Percentiles rank a stretch among this genome's conserved stretches.
Conservation (phyloP, 1,284 basidiomycete genomes). For the Trichosporon sp. region DNA sequence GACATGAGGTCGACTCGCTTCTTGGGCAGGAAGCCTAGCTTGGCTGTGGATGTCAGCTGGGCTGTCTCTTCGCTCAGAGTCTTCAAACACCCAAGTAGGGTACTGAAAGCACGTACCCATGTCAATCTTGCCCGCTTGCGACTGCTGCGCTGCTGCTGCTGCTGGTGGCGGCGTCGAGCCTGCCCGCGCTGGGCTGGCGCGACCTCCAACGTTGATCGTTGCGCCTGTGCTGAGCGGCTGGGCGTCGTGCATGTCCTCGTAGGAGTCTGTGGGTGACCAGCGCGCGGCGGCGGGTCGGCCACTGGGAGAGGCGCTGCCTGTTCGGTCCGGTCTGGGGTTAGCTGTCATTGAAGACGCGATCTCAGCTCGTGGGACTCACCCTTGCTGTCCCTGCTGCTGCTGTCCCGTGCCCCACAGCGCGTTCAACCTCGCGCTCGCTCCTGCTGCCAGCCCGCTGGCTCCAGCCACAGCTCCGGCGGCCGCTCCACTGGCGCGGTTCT, state of each 20-base stretch:
- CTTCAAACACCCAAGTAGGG: neutral
- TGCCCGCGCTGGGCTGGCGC: neutral
- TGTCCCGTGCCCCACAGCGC: slow-evolving; percentile 10
- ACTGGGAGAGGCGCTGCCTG: neutral
- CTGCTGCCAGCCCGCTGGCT: neutral
- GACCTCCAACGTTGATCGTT: slow-evolving; percentile 16
- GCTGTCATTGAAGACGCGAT: no score
- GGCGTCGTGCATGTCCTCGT: slow-evolving; percentile 27
- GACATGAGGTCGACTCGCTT: slow-evolving; percentile 45
- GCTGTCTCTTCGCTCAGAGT: neutral
- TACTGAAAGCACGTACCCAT: slow-evolving; percentile 30
- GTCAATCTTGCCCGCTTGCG: slow-evolving; percentile 41
- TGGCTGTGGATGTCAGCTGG: slow-evolving; percentile 28
- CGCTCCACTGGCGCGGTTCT: neutral
- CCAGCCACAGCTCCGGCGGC: neutral
- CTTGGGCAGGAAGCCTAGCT: slow-evolving; percentile 48
- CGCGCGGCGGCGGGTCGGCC: slow-evolving; percentile 18
- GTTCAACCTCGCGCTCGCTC: neutral
- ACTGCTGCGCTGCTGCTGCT: neutral
- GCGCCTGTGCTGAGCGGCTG: slow-evolving; percentile 1
- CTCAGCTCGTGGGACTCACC: neutral
- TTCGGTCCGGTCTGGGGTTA: neutral
- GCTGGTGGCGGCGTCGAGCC: slow-evolving; percentile 2
- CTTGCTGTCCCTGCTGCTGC: slow-evolving; percentile 12
- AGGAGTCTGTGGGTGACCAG: slow-evolving; percentile 44